Conservation (phyloP, 805 yeast genomes). For the Kodamaea laetipori region DNA sequence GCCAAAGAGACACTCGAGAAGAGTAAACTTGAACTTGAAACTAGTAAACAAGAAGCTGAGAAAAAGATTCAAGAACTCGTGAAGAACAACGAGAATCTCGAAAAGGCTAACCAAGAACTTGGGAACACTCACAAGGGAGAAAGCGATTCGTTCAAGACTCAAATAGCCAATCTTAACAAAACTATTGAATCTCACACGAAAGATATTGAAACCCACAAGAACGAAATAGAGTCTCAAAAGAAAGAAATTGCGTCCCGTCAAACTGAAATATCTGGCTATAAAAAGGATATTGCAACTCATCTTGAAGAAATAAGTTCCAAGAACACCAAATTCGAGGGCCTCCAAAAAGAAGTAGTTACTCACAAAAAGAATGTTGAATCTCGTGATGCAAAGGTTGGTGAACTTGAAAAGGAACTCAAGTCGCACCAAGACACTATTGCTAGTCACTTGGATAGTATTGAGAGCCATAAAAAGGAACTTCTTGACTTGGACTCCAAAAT, state of each 20-base stretch:
- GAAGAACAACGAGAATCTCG: not conserved
- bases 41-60: not conserved
- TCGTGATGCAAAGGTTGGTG: not conserved
- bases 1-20: constrained; percentile 1
- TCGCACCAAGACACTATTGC: constrained; percentile 1
- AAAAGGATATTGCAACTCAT: constrained; percentile 1
- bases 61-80: not conserved
- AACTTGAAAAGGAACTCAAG: not conserved
- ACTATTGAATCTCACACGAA: constrained; percentile 5
- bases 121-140: not conserved
- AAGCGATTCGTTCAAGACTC: not conserved
- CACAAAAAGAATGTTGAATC: not conserved
- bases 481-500: not conserved
- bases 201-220: constrained; percentile 1
- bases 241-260: constrained; percentile 1
- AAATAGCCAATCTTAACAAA: not conserved
- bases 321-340: not conserved
- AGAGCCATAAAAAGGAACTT: constrained; percentile 3
- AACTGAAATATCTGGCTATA: not conserved
- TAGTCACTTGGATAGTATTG: not conserved
- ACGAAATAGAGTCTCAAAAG: not conserved
- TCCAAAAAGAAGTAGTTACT: not conserved
- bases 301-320: not conserved
- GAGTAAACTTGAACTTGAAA: not conserved
- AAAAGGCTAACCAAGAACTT: too few species aligned